Percentiles rank a stretch among this genome's conserved stretches.
These are phyloP conservation scores for Thermothelomyces thermophilus DNA, from an alignment of 2,329 filamentous ascomycete genomes.

Conservation along the genomic window DNA sequence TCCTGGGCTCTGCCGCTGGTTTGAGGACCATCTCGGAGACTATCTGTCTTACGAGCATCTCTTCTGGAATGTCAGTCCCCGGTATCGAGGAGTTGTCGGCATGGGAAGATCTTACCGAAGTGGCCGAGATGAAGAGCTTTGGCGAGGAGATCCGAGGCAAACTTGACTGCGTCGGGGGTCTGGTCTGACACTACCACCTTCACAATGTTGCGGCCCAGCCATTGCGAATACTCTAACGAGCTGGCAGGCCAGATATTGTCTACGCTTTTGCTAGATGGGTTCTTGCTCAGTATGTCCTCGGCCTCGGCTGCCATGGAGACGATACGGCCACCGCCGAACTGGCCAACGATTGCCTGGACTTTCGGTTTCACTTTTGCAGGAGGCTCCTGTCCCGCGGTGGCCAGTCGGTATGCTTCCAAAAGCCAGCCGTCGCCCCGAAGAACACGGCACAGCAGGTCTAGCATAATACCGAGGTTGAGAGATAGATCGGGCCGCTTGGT, in stretches of 20 bases:
- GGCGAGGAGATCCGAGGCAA: constrained; percentile 44
- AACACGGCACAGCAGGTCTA: constrained; percentile 40
- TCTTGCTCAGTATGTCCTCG: constrained; percentile 40
- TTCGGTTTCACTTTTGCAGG: constrained; percentile 30
- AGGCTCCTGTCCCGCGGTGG: constrained; percentile 16
- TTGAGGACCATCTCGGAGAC: constrained; percentile 33
- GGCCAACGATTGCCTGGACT: constrained; percentile 38
- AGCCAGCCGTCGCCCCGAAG: constrained; percentile 35
- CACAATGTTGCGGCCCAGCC: constrained; percentile 64
- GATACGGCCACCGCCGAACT: constrained; percentile 45
- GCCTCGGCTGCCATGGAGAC: constrained; percentile 50
- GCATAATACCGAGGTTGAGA: constrained; percentile 38
- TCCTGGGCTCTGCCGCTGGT: constrained; percentile 24
- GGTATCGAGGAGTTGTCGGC: too few relatives aligned
- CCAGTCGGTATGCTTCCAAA: constrained; percentile 33
- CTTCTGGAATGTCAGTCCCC: too few relatives aligned
- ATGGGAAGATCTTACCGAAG: constrained; percentile 53
- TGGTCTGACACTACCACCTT: constrained; percentile 30
- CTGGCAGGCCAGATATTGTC: constrained; percentile 53
- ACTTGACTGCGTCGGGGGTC: constrained; percentile 32
- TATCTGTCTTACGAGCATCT: constrained; percentile 35
- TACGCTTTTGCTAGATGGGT: constrained; percentile 24
- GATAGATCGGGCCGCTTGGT: constrained; percentile 36
- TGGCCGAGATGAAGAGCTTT: constrained; percentile 67
- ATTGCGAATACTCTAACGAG: constrained; percentile 58